Conservation (phyloP, 169 alveolate species). For the Plasmodium billcollinsi region DNA sequence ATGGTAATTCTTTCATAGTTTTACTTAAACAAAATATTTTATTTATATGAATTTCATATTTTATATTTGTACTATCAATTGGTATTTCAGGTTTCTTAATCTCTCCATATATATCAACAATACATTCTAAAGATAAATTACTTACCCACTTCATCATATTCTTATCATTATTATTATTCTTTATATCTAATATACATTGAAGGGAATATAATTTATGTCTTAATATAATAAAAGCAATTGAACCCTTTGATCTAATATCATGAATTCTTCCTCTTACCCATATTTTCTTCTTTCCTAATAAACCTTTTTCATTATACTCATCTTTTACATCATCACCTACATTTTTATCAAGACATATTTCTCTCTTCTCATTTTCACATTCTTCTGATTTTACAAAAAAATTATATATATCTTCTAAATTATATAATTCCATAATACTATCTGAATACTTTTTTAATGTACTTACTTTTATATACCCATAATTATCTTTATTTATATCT, state of each 20-base stretch:
- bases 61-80: slow-evolving; percentile 92
- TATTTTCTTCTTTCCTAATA: slow-evolving; percentile 62
- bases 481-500: slow-evolving; percentile 65
- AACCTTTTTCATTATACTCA: slow-evolving; percentile 46
- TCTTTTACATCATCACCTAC: slow-evolving; percentile 6
- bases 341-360: background rate
- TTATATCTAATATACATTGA: slow-evolving; percentile 88
- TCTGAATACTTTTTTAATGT: slow-evolving; percentile 8
- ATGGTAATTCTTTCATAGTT: slow-evolving; percentile 93
- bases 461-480: slow-evolving; percentile 43
- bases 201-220: slow-evolving; percentile 85
- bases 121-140: slow-evolving; percentile 91
- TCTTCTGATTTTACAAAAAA: background rate
- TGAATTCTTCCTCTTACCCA: slow-evolving; percentile 90
- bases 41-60: slow-evolving; percentile 91
- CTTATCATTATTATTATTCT: slow-evolving; percentile 81
- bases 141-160: slow-evolving; percentile 92
- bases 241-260: slow-evolving; percentile 89
- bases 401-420: slow-evolving; percentile 63
- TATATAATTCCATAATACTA: slow-evolving; percentile 21
- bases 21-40: slow-evolving; percentile 91
- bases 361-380: slow-evolving; percentile 40
- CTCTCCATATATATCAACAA: slow-evolving; percentile 95
- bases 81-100: slow-evolving; percentile 93
- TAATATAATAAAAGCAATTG: slow-evolving; percentile 85